phyloP scores from a whole-genome alignment of 2,329 filamentous ascomycete genomes.

The Lasiodiplodia theobromae region DNA sequence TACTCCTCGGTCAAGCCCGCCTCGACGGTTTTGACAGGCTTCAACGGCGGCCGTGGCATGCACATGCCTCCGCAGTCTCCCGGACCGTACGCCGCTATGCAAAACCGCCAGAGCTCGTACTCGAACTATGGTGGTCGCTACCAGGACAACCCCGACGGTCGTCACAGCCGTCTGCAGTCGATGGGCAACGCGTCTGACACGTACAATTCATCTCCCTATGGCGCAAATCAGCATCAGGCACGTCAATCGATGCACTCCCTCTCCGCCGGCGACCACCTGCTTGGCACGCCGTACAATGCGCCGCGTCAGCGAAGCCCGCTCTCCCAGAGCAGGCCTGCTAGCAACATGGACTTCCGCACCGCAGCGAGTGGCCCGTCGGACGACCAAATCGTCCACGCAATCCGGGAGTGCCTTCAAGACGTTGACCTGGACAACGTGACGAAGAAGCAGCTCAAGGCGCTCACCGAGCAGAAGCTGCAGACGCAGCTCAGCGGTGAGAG shows the following conservation, averaged over 20 bases:
- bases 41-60: slow-evolving; percentile 65
- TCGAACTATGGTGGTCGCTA: slow-evolving; percentile 67
- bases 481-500: slow-evolving; percentile 87
- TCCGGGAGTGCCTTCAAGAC: slow-evolving; percentile 81
- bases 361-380: slow-evolving; percentile 74
- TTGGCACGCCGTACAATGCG: slow-evolving; percentile 40
- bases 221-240: slow-evolving; percentile 45
- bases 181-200: slow-evolving; percentile 63
- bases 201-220: slow-evolving; percentile 47
- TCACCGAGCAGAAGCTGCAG: slow-evolving; percentile 93
- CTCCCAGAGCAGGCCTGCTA: slow-evolving; percentile 58
- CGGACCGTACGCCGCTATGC: slow-evolving; percentile 70
- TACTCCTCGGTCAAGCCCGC: slow-evolving; percentile 91
- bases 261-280: slow-evolving; percentile 50
- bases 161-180: slow-evolving; percentile 62
- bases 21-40: slow-evolving; percentile 85
- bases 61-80: slow-evolving; percentile 88
- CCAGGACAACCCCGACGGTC: slow-evolving; percentile 65
- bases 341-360: slow-evolving; percentile 66
- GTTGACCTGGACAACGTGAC: slow-evolving; percentile 97
- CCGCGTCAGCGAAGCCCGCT: slow-evolving; percentile 57
- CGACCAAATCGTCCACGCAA: slow-evolving; percentile 79
- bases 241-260: slow-evolving; percentile 54
- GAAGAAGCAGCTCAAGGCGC: slow-evolving; percentile 87
- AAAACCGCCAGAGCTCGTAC: slow-evolving; percentile 73